Evolutionary conservation across 208 protist genomes (phyloP).

Genomic region (Tetramitus jugosus): DNA sequence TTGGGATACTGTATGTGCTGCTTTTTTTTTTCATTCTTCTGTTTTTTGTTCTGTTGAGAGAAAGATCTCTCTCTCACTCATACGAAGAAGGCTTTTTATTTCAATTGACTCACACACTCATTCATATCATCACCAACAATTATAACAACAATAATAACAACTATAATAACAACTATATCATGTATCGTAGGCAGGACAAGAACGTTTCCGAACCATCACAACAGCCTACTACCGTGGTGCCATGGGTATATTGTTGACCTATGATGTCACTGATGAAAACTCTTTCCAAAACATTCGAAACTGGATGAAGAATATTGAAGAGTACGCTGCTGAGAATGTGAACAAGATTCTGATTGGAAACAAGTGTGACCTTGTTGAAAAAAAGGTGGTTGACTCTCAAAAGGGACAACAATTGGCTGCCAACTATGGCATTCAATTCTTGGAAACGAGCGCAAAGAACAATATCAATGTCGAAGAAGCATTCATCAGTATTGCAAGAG

Average conservation of each 20-base stretch:
- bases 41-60: no score
- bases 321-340: conserved; percentile 70
- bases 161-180: conserved; percentile 9
- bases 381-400: conserved; percentile 42
- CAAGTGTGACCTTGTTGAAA: conserved; percentile 64
- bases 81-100: no score
- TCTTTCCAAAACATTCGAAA: conserved; percentile 65
- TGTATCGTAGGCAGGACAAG: conserved; percentile 24
- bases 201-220: conserved; percentile 24
- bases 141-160: neutral
- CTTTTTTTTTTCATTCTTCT: neutral
- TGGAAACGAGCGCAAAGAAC: conserved; percentile 59
- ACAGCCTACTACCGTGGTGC: conserved; percentile 75
- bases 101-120: no score
- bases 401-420: conserved; percentile 52
- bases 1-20: conserved; percentile 36
- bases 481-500: conserved; percentile 51
- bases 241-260: conserved; percentile 80
- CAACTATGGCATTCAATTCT: conserved; percentile 57
- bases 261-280: conserved; percentile 69
- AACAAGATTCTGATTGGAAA: conserved; percentile 79
- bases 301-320: conserved; percentile 76
- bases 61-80: no score
- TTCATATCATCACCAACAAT: no score
- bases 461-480: conserved; percentile 66